A percentile compares a stretch with the other conserved stretches of the same genome.
phyloP scores from a whole-genome alignment of 805 yeast genomes.

The Candida tibetensis region DNA sequence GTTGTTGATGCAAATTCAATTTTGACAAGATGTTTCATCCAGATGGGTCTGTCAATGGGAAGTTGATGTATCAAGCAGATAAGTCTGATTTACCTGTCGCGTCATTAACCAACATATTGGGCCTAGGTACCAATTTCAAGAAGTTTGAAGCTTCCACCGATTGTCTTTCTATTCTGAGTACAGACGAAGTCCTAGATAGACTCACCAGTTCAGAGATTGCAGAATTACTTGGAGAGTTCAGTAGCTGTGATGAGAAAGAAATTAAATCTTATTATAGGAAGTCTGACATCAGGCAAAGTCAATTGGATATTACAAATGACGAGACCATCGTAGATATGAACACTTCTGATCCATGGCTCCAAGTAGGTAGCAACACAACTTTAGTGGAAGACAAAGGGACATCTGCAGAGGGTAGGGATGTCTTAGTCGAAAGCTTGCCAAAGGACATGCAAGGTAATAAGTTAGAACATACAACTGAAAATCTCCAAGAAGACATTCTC shows the following conservation, averaged over 20 bases:
- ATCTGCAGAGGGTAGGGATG: background rate
- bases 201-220: constrained; percentile 5
- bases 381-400: background rate
- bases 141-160: background rate
- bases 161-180: background rate
- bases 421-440: no score
- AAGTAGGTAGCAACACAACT: background rate
- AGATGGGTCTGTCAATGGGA: background rate
- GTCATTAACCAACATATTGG: background rate
- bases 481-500: no score
- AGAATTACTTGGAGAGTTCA: constrained; percentile 4
- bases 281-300: background rate
- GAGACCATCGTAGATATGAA: background rate
- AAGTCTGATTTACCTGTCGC: background rate
- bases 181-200: constrained; percentile 1
- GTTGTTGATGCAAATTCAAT: no score
- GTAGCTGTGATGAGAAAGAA: background rate
- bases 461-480: no score
- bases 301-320: background rate
- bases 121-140: background rate
- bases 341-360: background rate
- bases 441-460: no score
- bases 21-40: background rate
- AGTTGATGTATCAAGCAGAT: background rate
- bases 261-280: background rate